phyloP scores from a whole-genome alignment of 2,329 filamentous ascomycete species.

The Alternaria rosae region DNA sequence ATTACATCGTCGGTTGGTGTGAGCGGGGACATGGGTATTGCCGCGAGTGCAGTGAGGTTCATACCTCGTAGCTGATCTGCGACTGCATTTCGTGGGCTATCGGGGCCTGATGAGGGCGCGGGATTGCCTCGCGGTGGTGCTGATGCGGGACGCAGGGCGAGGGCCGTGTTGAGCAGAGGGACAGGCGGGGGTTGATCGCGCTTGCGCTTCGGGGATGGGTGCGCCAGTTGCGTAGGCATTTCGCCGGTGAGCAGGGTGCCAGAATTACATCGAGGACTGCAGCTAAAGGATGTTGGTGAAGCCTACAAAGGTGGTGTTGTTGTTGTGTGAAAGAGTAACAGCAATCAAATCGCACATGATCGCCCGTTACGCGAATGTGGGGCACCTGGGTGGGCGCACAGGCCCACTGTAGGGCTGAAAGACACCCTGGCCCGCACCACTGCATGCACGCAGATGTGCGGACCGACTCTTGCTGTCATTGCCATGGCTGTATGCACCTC shows the following conservation, averaged over 20 bases:
- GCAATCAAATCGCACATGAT: slow-evolving; percentile 19
- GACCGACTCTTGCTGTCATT: slow-evolving; percentile 2
- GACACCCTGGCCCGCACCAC: slow-evolving; percentile 10
- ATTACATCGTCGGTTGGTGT: slow-evolving; percentile 44
- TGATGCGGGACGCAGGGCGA: slow-evolving; percentile 37
- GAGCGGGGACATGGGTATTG: slow-evolving; percentile 45
- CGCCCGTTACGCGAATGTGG: slow-evolving; percentile 29
- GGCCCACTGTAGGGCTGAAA: slow-evolving; percentile 31
- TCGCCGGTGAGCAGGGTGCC: slow-evolving; percentile 23
- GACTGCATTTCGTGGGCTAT: slow-evolving; percentile 47
- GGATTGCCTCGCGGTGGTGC: slow-evolving; percentile 37
- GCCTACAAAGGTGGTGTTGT: slow-evolving; percentile 2
- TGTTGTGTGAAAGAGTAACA: slow-evolving; percentile 11
- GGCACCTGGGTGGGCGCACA: slow-evolving; percentile 25
- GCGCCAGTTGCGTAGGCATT: slow-evolving; percentile 46
- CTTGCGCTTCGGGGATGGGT: slow-evolving; percentile 51
- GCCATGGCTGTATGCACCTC: neutral
- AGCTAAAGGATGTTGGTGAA: slow-evolving; percentile 7
- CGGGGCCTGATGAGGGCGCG: slow-evolving; percentile 30
- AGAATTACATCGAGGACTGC: slow-evolving; percentile 39
- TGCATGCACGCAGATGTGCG: slow-evolving; percentile 16
- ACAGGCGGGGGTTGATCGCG: slow-evolving; percentile 42
- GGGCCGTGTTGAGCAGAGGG: slow-evolving; percentile 44
- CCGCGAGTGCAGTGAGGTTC: slow-evolving; percentile 33
- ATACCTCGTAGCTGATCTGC: slow-evolving; percentile 47